Percentiles rank a stretch among this genome's conserved stretches.
Conservation (phyloP, 1,284 basidiomycete species). For the Bondarzewia mesenterica region DNA sequence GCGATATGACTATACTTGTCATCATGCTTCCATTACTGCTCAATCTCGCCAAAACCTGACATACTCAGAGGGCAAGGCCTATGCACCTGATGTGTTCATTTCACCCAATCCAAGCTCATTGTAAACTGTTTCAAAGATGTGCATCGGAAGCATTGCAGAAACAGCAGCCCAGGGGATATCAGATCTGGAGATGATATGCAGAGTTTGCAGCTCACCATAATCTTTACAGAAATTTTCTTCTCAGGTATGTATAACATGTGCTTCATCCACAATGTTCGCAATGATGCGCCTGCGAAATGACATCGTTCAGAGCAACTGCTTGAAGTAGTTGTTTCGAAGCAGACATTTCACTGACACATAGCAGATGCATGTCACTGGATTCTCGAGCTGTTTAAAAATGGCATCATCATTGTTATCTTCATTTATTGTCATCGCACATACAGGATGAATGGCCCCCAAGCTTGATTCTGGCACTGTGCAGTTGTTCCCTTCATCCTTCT, state of each 20-base stretch:
- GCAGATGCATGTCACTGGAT: not conserved
- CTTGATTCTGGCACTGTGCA: too few species aligned
- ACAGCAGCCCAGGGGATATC: not conserved
- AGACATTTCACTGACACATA: not conserved
- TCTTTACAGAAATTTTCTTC: not conserved
- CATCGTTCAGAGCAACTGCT: not conserved
- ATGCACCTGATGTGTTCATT: too few species aligned
- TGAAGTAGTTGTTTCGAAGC: not conserved
- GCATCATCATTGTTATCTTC: not conserved
- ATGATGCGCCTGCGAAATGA: not conserved
- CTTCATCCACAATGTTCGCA: not conserved
- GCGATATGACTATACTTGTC: too few species aligned
- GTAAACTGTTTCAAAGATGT: not conserved
- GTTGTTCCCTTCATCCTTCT: too few species aligned
- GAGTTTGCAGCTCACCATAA: not conserved
- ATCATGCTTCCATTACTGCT: too few species aligned
- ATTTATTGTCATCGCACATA: not conserved
- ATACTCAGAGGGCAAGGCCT: too few species aligned
- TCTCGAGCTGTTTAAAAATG: not conserved
- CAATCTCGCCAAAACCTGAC: too few species aligned
- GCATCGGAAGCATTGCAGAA: too few species aligned
- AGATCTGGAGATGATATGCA: not conserved
- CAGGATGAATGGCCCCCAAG: too few species aligned
- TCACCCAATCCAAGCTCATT: not conserved
- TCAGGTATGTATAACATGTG: not conserved